Evolutionary conservation across 805 yeast genomes (phyloP), one percentile per base, ranked within the genome.

Genomic region (Nakazawaea molendinolei): DNA sequence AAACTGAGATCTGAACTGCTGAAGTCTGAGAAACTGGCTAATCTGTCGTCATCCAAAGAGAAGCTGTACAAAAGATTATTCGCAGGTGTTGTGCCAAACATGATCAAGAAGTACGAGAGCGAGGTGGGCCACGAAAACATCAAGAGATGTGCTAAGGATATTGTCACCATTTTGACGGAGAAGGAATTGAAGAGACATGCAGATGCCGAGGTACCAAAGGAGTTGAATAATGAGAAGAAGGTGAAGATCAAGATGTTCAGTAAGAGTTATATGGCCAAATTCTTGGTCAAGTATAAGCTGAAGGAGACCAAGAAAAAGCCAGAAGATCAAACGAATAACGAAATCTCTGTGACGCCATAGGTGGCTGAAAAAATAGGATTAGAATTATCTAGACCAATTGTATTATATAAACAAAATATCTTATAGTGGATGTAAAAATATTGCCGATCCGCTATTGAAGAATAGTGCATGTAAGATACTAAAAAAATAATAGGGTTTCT

Each of bases 71-170:
- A 58, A 5, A 53, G 51, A 27, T 45, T 63, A 22, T 75, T 90
- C 52, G 97, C 96, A 2, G 58, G 67, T 12, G 65, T 74, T 46
- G 83, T 90, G 8, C 97, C 97, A 8, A 86, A 87, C 49, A 56
- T 83, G 50, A 65, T 89, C 37, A 76, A 77, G 44, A 74, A 73
- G 45, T 75, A 81, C 54, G 80, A 75, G 44, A 52, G 64, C 3
- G 78, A 76, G 36, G 64, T 90, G 16, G 87, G 86, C 4, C 77
- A 75, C 40, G 95, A 83, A 4, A 68, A 75, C 38, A 51, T 86
- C 34, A 90, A 89, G 58, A 69, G 69, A 25, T 81, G 87, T 57
- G 85, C 95, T 3, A 72, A 76, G 42, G 95, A 87, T 33, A 75
- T 90, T 39, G 86, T 80, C 5, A 71, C 76, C 44, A 58, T 65